These are phyloP conservation scores for Tolypocladium album DNA, from an alignment of 2,329 filamentous ascomycete genomes.

Conservation along the genomic window DNA sequence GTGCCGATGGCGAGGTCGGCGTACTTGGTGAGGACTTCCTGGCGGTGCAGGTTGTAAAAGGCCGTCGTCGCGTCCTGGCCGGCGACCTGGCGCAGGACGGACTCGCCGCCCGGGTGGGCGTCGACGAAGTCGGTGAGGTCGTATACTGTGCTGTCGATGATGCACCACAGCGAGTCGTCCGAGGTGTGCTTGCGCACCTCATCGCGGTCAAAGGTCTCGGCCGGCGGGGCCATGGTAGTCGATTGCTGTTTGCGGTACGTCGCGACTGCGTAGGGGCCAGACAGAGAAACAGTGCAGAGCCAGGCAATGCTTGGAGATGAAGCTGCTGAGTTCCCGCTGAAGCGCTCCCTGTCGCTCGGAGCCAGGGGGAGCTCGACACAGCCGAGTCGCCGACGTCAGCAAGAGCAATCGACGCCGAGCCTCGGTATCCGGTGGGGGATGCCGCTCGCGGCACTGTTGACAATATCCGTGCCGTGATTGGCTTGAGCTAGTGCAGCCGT, in stretches of 20 bases:
- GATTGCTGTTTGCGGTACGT: background rate
- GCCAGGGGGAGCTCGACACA: background rate
- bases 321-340: background rate
- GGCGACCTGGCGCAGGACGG: conserved; percentile 70
- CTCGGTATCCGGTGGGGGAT: background rate
- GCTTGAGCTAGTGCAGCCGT: background rate
- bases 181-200: conserved; percentile 68
- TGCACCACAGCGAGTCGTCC: conserved; percentile 68
- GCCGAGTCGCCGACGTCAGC: background rate
- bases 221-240: conserved; percentile 23
- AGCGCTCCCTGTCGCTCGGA: background rate
- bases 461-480: background rate
- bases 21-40: conserved; percentile 82
- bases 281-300: background rate
- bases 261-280: background rate
- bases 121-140: conserved; percentile 78
- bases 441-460: background rate
- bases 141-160: conserved; percentile 81
- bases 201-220: conserved; percentile 44
- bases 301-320: background rate
- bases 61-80: conserved; percentile 71
- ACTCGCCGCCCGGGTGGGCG: conserved; percentile 72
- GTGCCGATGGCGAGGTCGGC: conserved; percentile 63
- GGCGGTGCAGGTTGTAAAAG: conserved; percentile 87
- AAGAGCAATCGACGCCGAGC: background rate